These are phyloP conservation scores for Colletotrichum sp. DNA, from an alignment of 2,329 filamentous ascomycete species.

Conservation along the genomic window DNA sequence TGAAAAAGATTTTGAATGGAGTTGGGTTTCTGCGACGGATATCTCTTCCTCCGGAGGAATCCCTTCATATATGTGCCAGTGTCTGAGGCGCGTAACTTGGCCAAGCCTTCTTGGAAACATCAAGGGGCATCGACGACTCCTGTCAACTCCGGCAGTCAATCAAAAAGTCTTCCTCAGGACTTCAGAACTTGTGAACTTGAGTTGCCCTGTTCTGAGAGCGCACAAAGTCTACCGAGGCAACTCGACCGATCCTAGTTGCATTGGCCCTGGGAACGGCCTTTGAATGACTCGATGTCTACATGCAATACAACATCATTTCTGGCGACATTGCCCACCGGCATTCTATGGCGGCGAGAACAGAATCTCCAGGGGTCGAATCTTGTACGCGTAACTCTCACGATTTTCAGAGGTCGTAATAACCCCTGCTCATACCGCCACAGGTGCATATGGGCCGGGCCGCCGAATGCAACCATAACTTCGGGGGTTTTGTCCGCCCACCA, in stretches of 20 bases:
- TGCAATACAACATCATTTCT: neutral
- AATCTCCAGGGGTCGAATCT: neutral
- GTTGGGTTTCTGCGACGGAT: neutral
- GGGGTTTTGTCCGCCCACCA: neutral
- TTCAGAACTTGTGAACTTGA: neutral
- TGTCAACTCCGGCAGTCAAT: neutral
- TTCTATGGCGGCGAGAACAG: neutral
- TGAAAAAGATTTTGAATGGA: neutral
- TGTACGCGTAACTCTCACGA: neutral
- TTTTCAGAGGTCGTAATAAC: neutral
- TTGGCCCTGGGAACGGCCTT: neutral
- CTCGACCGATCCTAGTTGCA: neutral
- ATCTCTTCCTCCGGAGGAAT: neutral
- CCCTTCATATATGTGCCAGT: neutral
- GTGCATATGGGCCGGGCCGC: neutral
- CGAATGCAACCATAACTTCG: neutral
- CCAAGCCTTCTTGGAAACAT: neutral
- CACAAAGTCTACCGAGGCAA: neutral
- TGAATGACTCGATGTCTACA: neutral
- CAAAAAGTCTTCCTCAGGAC: neutral
- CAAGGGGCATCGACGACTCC: neutral
- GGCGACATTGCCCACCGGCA: neutral
- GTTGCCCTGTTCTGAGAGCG: neutral
- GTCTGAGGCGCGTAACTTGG: neutral
- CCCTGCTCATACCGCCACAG: neutral